Percentiles rank a stretch among this genome's conserved stretches.
These are phyloP conservation scores for Candida albicans DNA, from an alignment of 1,139 yeast genomes.

Conservation along the genomic window DNA sequence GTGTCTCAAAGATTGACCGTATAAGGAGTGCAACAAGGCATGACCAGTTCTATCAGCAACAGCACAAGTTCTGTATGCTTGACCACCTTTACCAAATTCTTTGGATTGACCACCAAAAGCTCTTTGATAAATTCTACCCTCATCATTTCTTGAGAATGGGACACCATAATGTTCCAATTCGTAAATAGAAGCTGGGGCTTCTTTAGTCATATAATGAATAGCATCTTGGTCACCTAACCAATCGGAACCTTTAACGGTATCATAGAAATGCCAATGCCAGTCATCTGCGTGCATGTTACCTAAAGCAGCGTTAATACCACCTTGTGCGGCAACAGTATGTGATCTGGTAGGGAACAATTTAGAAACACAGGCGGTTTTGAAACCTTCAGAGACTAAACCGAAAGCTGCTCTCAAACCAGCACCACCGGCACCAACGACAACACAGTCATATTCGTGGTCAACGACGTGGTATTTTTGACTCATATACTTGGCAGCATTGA, in stretches of 20 bases:
- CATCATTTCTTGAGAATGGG: slow-evolving; percentile 96
- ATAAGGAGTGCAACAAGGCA: slow-evolving; percentile 91
- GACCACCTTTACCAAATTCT: slow-evolving; percentile 97
- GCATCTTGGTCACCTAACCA: slow-evolving; percentile 99
- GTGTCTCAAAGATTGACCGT: slow-evolving; percentile 95
- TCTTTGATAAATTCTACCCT: slow-evolving; percentile 96
- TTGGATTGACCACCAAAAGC: slow-evolving; percentile 98
- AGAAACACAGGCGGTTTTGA: slow-evolving; percentile 95
- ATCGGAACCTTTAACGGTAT: slow-evolving; percentile 99
- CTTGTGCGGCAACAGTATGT: slow-evolving; percentile 99
- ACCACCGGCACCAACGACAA: slow-evolving; percentile 99
- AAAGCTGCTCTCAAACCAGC: slow-evolving; percentile 99
- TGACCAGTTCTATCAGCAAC: slow-evolving; percentile 99
- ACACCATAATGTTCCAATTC: slow-evolving; percentile 98
- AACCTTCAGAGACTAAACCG: slow-evolving; percentile 96
- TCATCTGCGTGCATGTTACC: slow-evolving; percentile 97
- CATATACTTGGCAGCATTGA: slow-evolving; percentile 53
- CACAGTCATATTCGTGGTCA: slow-evolving; percentile 97
- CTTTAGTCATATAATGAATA: slow-evolving; percentile 97
- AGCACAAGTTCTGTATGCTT: slow-evolving; percentile 98
- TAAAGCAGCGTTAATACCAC: slow-evolving; percentile 98
- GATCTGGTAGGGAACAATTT: slow-evolving; percentile 98
- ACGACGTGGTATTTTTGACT: slow-evolving; percentile 84
- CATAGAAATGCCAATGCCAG: slow-evolving; percentile 99
- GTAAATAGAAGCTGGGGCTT: slow-evolving; percentile 93